A percentile compares a stretch with the other conserved stretches of the same genome.
Conservation (phyloP, 441 rosid genomes). For the Mallotus japonicus region DNA sequence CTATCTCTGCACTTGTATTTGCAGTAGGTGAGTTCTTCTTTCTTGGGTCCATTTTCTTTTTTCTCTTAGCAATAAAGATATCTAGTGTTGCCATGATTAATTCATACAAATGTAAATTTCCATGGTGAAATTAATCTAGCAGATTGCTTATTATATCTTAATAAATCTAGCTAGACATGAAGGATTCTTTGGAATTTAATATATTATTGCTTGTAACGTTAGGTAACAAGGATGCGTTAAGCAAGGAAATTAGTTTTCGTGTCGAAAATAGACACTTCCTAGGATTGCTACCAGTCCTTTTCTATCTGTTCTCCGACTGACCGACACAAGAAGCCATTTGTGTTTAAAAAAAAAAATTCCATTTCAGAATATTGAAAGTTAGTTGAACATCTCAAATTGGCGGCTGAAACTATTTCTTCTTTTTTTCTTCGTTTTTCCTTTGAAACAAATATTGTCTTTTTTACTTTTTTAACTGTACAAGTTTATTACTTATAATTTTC, state of each 20-base stretch:
- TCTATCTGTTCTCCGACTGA: too few species aligned
- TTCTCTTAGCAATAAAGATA: background rate
- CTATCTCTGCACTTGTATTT: conserved; percentile 27
- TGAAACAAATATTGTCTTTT: background rate
- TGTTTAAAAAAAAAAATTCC: too few species aligned
- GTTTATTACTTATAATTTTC: too few species aligned
- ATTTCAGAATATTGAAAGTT: too few species aligned
- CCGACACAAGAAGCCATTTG: too few species aligned
- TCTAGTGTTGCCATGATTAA: background rate
- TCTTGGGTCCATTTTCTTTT: background rate
- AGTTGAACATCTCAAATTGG: too few species aligned
- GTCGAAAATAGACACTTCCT: background rate
- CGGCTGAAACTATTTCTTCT: too few species aligned
- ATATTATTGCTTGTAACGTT: background rate
- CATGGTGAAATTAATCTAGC: background rate
- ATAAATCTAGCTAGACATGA: background rate
- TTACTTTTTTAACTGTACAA: background rate
- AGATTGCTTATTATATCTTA: background rate
- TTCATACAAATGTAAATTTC: background rate
- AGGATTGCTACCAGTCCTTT: too few species aligned
- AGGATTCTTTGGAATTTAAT: background rate
- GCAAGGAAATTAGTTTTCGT: background rate
- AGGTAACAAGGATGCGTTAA: background rate
- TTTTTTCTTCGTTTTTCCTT: too few species aligned
- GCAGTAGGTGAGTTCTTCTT: conserved; percentile 28